phyloP scores from a whole-genome alignment of 2,329 filamentous ascomycete species.

The Chaetomium sp. region DNA sequence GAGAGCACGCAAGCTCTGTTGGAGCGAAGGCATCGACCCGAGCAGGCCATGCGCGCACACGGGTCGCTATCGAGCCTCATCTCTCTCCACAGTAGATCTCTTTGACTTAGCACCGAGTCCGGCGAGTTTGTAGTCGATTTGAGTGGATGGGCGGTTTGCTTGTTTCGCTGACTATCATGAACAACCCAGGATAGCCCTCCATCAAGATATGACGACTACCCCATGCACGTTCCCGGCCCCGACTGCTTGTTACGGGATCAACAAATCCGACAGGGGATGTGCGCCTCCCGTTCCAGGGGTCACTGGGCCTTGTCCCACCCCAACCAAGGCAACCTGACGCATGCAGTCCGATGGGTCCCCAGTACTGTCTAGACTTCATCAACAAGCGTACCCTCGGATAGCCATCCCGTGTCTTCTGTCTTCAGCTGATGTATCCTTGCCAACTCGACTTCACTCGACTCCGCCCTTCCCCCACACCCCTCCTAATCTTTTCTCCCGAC shows the following conservation, averaged over 20 bases:
- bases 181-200: background rate
- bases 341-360: conserved; percentile 21
- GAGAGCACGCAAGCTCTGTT: conserved; percentile 3
- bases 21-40: background rate
- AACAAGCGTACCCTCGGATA: conserved; percentile 7
- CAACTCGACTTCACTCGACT: background rate
- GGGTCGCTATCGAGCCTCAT: background rate
- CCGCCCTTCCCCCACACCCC: background rate
- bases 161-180: background rate
- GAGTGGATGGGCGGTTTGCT: background rate
- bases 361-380: background rate
- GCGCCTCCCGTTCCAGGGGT: conserved; percentile 13
- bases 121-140: background rate
- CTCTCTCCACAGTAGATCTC: background rate
- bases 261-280: conserved; percentile 6
- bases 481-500: background rate
- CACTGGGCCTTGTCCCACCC: conserved; percentile 11
- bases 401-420: conserved; percentile 10
- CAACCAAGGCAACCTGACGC: conserved; percentile 1
- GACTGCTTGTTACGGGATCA: background rate
- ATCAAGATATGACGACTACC: background rate
- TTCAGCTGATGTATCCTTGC: conserved; percentile 14
- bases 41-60: conserved; percentile 7
- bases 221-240: conserved; percentile 16
- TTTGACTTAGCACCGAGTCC: background rate